Conservation (phyloP, 352 stramenopile genomes). For the Pythium sukuiense region DNA sequence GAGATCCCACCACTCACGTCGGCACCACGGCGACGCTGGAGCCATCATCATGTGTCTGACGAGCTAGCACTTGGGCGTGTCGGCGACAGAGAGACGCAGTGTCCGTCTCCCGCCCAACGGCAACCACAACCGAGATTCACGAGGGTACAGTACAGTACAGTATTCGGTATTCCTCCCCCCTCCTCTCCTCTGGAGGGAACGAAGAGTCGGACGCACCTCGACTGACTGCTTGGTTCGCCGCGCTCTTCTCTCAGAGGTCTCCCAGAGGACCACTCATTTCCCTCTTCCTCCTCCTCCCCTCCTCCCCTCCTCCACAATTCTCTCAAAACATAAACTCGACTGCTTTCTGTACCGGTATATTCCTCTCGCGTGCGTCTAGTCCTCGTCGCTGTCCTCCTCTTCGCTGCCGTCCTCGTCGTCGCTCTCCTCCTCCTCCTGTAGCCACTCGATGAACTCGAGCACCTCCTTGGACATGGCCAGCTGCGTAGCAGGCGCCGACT, state of each 20-base stretch:
- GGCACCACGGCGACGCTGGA: not conserved
- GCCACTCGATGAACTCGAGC: constrained; percentile 94
- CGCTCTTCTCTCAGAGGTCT: no score
- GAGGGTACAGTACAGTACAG: no score
- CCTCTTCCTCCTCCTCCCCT: not conserved
- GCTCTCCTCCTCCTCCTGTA: constrained; percentile 72
- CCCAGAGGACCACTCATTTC: no score
- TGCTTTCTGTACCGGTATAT: not conserved
- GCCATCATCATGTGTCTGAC: not conserved
- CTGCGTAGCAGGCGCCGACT: constrained; percentile 28
- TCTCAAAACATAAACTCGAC: not conserved
- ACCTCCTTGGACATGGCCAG: constrained; percentile 78
- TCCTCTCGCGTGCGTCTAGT: constrained; percentile 13
- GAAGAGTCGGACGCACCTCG: no score
- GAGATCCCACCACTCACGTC: constrained; percentile 1
- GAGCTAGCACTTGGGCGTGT: not conserved
- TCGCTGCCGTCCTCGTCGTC: constrained; percentile 47
- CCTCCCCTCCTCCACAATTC: constrained; percentile 2
- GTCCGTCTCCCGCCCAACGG: no score
- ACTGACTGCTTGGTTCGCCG: no score
- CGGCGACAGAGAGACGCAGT: not conserved
- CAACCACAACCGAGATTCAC: no score
- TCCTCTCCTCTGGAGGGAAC: no score
- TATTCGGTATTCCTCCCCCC: no score
- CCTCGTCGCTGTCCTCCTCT: constrained; percentile 31